A percentile compares a stretch with the other conserved stretches of the same genome.
Conservation (phyloP, 1,284 basidiomycete species). For the Hypsizygus ulmarius region DNA sequence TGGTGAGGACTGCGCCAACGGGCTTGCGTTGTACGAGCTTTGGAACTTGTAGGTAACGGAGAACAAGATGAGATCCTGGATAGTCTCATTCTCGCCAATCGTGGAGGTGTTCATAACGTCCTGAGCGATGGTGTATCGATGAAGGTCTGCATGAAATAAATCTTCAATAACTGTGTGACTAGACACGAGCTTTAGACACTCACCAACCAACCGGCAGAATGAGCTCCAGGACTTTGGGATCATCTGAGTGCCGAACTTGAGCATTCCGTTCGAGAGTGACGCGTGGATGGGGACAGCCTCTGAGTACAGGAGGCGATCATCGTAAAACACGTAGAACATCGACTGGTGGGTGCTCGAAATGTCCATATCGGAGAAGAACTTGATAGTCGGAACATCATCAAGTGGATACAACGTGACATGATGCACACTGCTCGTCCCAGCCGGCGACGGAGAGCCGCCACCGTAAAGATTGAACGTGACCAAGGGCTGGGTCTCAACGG, state of each 20-base stretch:
- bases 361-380: slow-evolving; percentile 12
- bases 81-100: slow-evolving; percentile 12
- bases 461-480: too few relatives aligned
- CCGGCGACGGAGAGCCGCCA: too few relatives aligned
- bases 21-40: neutral
- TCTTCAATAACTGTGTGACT: slow-evolving; percentile 28
- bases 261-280: slow-evolving; percentile 21
- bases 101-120: slow-evolving; percentile 32
- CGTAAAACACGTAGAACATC: slow-evolving; percentile 34
- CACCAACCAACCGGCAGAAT: slow-evolving; percentile 34
- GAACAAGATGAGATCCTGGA: slow-evolving; percentile 21
- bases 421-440: too few relatives aligned
- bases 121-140: slow-evolving; percentile 36
- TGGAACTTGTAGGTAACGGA: slow-evolving; percentile 24
- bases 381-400: slow-evolving; percentile 10
- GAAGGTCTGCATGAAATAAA: slow-evolving; percentile 16
- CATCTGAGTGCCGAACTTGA: slow-evolving; percentile 35
- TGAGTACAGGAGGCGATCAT: slow-evolving; percentile 29
- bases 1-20: slow-evolving; percentile 2
- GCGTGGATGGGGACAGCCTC: slow-evolving; percentile 28
- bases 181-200: slow-evolving; percentile 15
- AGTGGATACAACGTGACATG: neutral
- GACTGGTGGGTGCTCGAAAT: slow-evolving; percentile 25
- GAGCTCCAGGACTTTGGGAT: slow-evolving; percentile 38
- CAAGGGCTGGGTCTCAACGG: too few relatives aligned